These are phyloP conservation scores for Zelopaecilomyces penicillatus DNA, from an alignment of 2,329 filamentous ascomycete species.

Conservation along the genomic window DNA sequence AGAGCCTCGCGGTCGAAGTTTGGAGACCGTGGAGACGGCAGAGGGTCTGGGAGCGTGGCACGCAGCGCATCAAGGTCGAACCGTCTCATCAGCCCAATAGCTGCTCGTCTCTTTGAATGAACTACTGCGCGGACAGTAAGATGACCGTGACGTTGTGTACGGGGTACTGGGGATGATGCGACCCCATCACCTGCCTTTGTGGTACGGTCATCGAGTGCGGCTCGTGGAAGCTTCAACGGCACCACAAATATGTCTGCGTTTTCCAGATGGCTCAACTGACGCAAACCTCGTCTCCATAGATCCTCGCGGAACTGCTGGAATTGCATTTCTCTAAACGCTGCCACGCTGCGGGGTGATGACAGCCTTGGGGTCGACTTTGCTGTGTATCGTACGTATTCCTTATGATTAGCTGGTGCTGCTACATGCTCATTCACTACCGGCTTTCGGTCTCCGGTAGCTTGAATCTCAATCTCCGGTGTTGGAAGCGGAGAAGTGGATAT, in stretches of 20 bases:
- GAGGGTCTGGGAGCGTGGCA: conserved; percentile 33
- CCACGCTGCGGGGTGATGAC: not conserved
- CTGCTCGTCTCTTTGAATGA: conserved; percentile 28
- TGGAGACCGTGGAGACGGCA: conserved; percentile 11
- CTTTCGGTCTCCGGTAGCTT: no score
- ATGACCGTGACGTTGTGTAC: conserved; percentile 1
- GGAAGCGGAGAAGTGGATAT: no score
- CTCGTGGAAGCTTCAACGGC: conserved; percentile 17
- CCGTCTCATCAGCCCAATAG: conserved; percentile 40
- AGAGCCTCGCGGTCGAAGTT: conserved; percentile 12
- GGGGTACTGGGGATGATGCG: no score
- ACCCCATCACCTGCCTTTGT: no score
- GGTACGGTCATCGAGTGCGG: not conserved
- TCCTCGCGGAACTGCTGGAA: conserved; percentile 16
- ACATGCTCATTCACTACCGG: no score
- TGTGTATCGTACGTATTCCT: no score
- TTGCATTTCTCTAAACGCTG: conserved; percentile 13
- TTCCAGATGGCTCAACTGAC: conserved; percentile 9
- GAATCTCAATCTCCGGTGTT: no score
- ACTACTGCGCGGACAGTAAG: conserved; percentile 21
- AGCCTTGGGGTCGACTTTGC: not conserved
- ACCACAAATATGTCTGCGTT: conserved; percentile 18
- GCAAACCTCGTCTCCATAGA: conserved; percentile 14
- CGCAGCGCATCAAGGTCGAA: conserved; percentile 42
- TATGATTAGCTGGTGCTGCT: no score